Conservation (phyloP, 139 green algal genomes). For the Chlorella sp. region DNA sequence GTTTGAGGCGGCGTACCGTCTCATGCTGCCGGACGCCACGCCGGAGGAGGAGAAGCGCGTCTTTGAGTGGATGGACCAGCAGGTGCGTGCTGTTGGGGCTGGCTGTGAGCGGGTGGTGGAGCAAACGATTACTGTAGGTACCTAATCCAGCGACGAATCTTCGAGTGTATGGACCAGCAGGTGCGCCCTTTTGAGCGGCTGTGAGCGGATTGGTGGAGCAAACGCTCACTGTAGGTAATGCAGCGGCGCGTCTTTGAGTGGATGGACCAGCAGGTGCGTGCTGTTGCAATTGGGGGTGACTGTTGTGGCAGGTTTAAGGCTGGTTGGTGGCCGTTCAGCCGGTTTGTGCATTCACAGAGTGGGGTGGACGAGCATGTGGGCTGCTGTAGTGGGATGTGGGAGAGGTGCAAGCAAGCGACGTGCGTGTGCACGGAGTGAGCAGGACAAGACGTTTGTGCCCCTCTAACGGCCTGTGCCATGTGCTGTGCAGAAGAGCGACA, state of each 20-base stretch:
- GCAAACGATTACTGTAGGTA: no score
- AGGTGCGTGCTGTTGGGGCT: background rate
- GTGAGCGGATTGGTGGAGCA: background rate
- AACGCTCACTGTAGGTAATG: background rate
- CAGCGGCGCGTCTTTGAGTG: background rate
- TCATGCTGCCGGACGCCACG: conserved; percentile 10
- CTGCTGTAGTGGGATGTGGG: background rate
- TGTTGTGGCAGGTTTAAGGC: no score
- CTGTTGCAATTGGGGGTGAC: background rate
- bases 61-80: conserved; percentile 5
- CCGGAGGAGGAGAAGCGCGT: background rate
- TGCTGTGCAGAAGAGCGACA: background rate
- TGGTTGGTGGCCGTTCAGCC: no score
- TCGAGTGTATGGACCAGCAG: background rate
- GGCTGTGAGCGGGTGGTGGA: no score
- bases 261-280: background rate
- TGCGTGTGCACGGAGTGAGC: background rate
- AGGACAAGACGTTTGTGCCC: background rate
- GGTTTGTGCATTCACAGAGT: no score
- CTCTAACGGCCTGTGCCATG: background rate
- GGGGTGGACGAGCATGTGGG: no score
- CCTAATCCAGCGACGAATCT: background rate
- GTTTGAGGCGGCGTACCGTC: conserved; percentile 22
- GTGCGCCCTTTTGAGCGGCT: background rate
- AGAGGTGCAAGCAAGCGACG: background rate